A percentile compares a stretch with the other conserved stretches of the same genome.
Conservation (phyloP, 805 yeast genomes). For the Cyberlindnera americana region DNA sequence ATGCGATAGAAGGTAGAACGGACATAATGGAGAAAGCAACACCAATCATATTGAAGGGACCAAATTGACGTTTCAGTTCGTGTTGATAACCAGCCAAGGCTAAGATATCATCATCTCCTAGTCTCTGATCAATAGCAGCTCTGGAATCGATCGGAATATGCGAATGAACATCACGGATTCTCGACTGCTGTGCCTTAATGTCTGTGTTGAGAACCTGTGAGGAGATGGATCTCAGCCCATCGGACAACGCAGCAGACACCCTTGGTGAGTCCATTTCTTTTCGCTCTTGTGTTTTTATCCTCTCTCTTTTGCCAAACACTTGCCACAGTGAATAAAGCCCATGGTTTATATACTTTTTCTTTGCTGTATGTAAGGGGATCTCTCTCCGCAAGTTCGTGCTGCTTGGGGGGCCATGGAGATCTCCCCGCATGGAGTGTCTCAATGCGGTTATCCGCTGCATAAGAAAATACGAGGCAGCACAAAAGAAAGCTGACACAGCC, state of each 20-base stretch:
- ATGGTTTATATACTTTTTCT: too few relatives aligned
- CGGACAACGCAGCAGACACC: slow-evolving; percentile 9
- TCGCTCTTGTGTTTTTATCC: too few relatives aligned
- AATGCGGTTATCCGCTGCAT: too few relatives aligned
- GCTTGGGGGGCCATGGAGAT: too few relatives aligned
- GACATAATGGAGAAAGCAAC: slow-evolving; percentile 72
- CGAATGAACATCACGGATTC: slow-evolving; percentile 30
- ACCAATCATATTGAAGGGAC: slow-evolving; percentile 55
- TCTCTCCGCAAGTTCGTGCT: too few relatives aligned
- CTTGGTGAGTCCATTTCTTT: too few relatives aligned
- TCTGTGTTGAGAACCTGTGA: slow-evolving; percentile 18
- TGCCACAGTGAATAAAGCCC: too few relatives aligned
- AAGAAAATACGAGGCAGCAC: too few relatives aligned
- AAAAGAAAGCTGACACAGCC: too few relatives aligned
- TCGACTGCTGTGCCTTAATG: slow-evolving; percentile 13
- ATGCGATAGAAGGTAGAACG: slow-evolving; percentile 52
- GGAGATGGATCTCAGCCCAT: slow-evolving; percentile 18
- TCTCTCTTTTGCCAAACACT: too few relatives aligned
- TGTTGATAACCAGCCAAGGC: slow-evolving; percentile 67
- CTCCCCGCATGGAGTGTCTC: too few relatives aligned
- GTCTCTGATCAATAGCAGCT: slow-evolving; percentile 15
- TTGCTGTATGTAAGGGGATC: too few relatives aligned
- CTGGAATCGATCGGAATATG: slow-evolving; percentile 23
- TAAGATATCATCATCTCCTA: slow-evolving; percentile 27
- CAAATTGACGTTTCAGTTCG: slow-evolving; percentile 60